phyloP scores from a whole-genome alignment of 2,329 filamentous ascomycete genomes.

The Metarhizium album region DNA sequence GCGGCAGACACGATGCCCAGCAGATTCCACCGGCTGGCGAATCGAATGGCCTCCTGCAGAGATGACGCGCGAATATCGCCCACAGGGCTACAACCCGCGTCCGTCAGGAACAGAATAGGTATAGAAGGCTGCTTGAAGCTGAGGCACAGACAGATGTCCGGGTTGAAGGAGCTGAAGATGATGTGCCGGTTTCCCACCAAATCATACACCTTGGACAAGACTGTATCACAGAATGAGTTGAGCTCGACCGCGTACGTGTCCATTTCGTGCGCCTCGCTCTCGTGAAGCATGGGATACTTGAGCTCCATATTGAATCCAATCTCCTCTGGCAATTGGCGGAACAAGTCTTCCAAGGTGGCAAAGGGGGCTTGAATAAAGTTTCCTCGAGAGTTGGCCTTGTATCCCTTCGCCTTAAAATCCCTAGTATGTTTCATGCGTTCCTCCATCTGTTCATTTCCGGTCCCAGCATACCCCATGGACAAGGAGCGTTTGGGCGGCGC shows the following conservation, averaged over 20 bases:
- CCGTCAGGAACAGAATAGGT: slow-evolving; percentile 87
- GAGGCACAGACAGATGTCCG: slow-evolving; percentile 86
- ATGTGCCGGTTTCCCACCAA: slow-evolving; percentile 74
- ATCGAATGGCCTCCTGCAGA: slow-evolving; percentile 89
- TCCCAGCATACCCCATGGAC: slow-evolving; percentile 42
- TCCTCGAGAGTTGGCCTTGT: slow-evolving; percentile 88
- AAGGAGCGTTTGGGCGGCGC: slow-evolving; percentile 36
- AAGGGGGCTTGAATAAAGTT: slow-evolving; percentile 95
- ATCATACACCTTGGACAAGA: slow-evolving; percentile 84
- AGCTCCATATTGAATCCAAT: slow-evolving; percentile 98
- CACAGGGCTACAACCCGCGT: slow-evolving; percentile 70
- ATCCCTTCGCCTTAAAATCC: slow-evolving; percentile 89
- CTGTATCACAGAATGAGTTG: slow-evolving; percentile 92
- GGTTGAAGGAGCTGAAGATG: slow-evolving; percentile 96
- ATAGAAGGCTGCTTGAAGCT: slow-evolving; percentile 97
- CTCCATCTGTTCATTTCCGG: slow-evolving; percentile 33
- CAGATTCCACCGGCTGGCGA: slow-evolving; percentile 89
- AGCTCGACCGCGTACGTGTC: slow-evolving; percentile 92
- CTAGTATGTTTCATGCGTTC: slow-evolving; percentile 96
- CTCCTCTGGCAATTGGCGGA: slow-evolving; percentile 67
- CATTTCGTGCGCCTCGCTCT: slow-evolving; percentile 93
- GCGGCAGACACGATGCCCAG: slow-evolving; percentile 85
- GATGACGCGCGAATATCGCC: slow-evolving; percentile 85
- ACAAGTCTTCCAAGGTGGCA: slow-evolving; percentile 88
- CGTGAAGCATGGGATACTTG: slow-evolving; percentile 97